Conservation (phyloP, 2,329 filamentous ascomycete species). For the Microcyclospora pomicola region DNA sequence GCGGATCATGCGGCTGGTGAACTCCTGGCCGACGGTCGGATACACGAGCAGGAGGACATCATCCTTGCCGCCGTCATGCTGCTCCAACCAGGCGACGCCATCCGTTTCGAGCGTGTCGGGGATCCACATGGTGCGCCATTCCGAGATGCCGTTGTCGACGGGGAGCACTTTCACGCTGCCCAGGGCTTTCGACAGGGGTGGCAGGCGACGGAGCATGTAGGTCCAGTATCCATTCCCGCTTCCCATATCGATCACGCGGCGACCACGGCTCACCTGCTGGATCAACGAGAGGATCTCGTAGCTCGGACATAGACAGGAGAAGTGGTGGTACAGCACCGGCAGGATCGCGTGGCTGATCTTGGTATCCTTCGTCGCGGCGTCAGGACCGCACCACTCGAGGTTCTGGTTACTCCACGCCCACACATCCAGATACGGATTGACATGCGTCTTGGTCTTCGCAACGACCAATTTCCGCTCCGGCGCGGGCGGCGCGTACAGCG, state of each 20-base stretch:
- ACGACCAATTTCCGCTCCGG: constrained; percentile 18
- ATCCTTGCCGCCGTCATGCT: constrained; percentile 36
- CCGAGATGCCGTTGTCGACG: constrained; percentile 54
- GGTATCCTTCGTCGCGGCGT: constrained; percentile 37
- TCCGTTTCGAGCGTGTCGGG: constrained; percentile 50
- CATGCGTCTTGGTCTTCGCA: constrained; percentile 30
- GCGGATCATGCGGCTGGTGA: constrained; percentile 48
- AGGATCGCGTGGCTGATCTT: constrained; percentile 53
- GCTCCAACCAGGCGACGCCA: constrained; percentile 44
- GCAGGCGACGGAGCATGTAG: constrained; percentile 49
- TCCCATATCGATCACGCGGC: constrained; percentile 50
- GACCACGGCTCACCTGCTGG: constrained; percentile 37
- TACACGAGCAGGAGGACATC: constrained; percentile 58
- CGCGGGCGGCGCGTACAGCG: constrained; percentile 39
- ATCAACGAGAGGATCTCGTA: constrained; percentile 52
- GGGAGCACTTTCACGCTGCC: constrained; percentile 35
- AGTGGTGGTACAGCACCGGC: constrained; percentile 65
- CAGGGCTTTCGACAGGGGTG: constrained; percentile 19
- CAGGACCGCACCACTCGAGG: constrained; percentile 53
- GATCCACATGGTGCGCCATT: constrained; percentile 58
- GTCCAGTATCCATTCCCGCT: constrained; percentile 66
- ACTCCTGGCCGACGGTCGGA: constrained; percentile 53
- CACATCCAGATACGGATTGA: constrained; percentile 55
- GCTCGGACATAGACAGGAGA: constrained; percentile 57
- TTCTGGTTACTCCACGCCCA: constrained; percentile 51